A percentile compares a stretch with the other conserved stretches of the same genome.
Conservation (phyloP, 352 stramenopile genomes). For the Phytophthora sansomeana region DNA sequence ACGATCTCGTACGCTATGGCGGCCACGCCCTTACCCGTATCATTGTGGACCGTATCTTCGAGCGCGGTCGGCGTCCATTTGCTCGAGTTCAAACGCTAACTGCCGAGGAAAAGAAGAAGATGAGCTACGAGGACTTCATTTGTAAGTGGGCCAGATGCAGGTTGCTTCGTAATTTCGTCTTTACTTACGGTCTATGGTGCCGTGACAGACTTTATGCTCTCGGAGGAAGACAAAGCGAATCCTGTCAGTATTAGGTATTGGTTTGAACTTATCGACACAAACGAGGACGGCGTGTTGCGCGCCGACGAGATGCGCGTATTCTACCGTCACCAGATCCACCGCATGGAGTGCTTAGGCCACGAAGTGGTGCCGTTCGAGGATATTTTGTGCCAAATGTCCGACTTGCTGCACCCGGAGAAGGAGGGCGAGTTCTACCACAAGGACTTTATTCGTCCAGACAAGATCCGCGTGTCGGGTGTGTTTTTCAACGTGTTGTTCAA, state of each 20-base stretch:
- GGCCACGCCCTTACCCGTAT: conserved; percentile 85
- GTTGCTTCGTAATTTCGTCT: neutral
- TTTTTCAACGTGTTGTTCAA: conserved; percentile 99
- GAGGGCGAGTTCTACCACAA: conserved; percentile 85
- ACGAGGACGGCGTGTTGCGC: conserved; percentile 97
- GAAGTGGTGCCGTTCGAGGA: conserved; percentile 99
- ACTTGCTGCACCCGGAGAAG: conserved; percentile 77
- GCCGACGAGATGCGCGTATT: conserved; percentile 97
- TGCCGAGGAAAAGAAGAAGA: conserved; percentile 87
- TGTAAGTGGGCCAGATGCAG: conserved; percentile 49
- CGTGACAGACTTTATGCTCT: conserved; percentile 97
- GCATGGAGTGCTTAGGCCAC: conserved; percentile 98
- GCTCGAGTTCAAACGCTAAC: conserved; percentile 80
- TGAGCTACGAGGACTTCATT: conserved; percentile 93
- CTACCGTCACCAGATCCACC: conserved; percentile 94
- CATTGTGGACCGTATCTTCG: conserved; percentile 91
- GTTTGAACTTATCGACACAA: conserved; percentile 98
- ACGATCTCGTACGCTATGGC: conserved; percentile 88
- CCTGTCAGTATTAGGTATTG: conserved; percentile 97
- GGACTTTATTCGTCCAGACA: conserved; percentile 87
- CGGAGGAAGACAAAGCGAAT: conserved; percentile 99
- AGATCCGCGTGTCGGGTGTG: conserved; percentile 93
- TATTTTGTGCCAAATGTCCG: conserved; percentile 98
- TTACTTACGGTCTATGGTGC: neutral
- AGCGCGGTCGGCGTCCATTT: conserved; percentile 82